Evolutionary conservation across 352 stramenopile species (phyloP).

Genomic region (Phytophthora ohioensis): DNA sequence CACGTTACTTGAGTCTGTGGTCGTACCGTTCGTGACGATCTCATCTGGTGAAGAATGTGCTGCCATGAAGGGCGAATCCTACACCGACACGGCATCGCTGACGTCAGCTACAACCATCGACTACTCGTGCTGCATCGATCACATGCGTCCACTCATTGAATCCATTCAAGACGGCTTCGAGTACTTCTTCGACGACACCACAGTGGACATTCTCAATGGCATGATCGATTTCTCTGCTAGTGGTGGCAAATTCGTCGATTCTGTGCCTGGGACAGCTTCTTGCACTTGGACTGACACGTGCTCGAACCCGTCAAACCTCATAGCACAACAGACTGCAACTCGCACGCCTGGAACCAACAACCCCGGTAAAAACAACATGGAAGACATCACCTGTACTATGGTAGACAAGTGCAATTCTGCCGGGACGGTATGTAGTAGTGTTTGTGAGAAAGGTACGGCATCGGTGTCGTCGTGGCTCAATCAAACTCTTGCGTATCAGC

Average conservation of each 20-base stretch:
- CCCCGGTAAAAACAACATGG: constrained; percentile 48
- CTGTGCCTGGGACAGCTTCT: constrained; percentile 37
- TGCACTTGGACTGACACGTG: constrained; percentile 53
- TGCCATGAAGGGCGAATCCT: constrained; percentile 47
- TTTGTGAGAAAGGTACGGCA: constrained; percentile 54
- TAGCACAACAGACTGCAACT: constrained; percentile 34
- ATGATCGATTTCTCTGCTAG: constrained; percentile 51
- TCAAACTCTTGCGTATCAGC: constrained; percentile 56
- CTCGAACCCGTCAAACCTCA: constrained; percentile 43
- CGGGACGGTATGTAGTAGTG: constrained; percentile 48
- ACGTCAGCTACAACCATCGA: constrained; percentile 45
- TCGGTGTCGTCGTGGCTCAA: constrained; percentile 49
- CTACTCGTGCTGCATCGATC: constrained; percentile 56
- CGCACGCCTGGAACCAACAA: constrained; percentile 49
- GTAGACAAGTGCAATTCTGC: constrained; percentile 50
- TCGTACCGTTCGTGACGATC: constrained; percentile 61
- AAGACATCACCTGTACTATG: constrained; percentile 44
- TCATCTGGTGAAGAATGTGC: constrained; percentile 43
- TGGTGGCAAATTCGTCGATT: constrained; percentile 49
- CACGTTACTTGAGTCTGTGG: constrained; percentile 51
- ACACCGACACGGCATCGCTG: constrained; percentile 51
- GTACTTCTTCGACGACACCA: constrained; percentile 50
- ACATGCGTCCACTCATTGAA: constrained; percentile 53
- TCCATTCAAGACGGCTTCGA: constrained; percentile 46
- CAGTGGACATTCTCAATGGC: constrained; percentile 54